Evolutionary conservation across 208 protist genomes (phyloP), one percentile per base, ranked within the genome.

Genomic region (Trichomonas gallinae): DNA sequence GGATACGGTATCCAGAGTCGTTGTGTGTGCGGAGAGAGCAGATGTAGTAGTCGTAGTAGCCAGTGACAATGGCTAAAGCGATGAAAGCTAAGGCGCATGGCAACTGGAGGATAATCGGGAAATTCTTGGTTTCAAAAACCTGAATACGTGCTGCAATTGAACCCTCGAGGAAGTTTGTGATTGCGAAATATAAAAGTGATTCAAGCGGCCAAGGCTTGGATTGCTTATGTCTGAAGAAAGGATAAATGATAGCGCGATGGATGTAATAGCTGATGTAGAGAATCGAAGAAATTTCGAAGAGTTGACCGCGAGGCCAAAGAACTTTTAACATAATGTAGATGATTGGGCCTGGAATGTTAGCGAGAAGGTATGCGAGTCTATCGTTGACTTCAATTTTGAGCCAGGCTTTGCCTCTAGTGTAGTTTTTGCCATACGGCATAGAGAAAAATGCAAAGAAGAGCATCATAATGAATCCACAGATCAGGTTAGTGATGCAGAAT

Each of bases 141-240:
- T 48, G 17, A 15, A 40, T n/a, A 21, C 45, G 87, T 38, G 87
- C 42, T 36, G 51, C 0, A 17, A 23, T 51, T n/a, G 44, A 51
- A 17, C 87, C 44, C 3, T 48, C 87, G 46, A 93, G 21, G 44
- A 93, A 93, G 38, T 93, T 93, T 0, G 15, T 21, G 26, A 48
- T 17, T 4, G 26, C 17, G 31, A 58, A 93, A 38, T 51, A 93
- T 38, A 93, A 21, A 51, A 93, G 40, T 51, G 87, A 93, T 93
- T 93, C 87, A 38, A 93, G 44, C 34, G 87, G 87, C 87, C 87
- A 93, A 38, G 87, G 87, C n/a, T 93, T 93, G 15, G 87, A 93
- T 34, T 93, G 44, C 10, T 11, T 9, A 9, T 58, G 42, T 0
- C 87, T 4, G 44, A 93, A 93, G 26, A 23, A 93, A 38, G 87